Evolutionary conservation across 2,329 filamentous ascomycete species (phyloP).

Genomic region (Diplodia scrobiculata): DNA sequence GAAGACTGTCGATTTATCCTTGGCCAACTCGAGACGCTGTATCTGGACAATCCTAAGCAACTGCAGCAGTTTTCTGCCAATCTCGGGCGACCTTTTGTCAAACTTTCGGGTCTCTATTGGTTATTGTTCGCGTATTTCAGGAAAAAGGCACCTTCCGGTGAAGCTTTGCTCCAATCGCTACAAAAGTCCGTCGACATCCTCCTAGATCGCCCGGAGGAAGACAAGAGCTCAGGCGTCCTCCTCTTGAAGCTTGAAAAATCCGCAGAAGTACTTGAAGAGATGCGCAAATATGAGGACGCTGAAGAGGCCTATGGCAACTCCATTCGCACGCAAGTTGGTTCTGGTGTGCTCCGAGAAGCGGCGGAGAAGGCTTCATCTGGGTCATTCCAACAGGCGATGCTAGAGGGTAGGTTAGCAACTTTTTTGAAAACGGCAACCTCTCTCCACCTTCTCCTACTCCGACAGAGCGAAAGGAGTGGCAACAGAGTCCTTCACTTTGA

Average conservation of each 20-base stretch:
- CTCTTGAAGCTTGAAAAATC: slow-evolving; percentile 67
- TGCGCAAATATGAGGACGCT: slow-evolving; percentile 60
- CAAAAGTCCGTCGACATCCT: slow-evolving; percentile 66
- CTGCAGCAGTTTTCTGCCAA: slow-evolving; percentile 29
- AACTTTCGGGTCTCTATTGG: slow-evolving; percentile 72
- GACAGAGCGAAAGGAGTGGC: slow-evolving; percentile 51
- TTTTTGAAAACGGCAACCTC: slow-evolving; percentile 63
- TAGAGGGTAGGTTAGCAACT: slow-evolving; percentile 53
- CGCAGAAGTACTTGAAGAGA: slow-evolving; percentile 61
- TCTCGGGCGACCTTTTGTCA: slow-evolving; percentile 52
- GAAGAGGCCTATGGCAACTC: slow-evolving; percentile 62
- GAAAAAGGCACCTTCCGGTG: slow-evolving; percentile 47
- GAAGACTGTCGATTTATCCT: slow-evolving; percentile 41
- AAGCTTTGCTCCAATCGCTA: slow-evolving; percentile 58
- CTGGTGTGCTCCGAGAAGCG: slow-evolving; percentile 60
- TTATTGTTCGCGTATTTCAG: slow-evolving; percentile 61
- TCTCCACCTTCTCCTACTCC: slow-evolving; percentile 58
- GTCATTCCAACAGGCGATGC: slow-evolving; percentile 58
- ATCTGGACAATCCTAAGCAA: slow-evolving; percentile 19
- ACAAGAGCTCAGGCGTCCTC: slow-evolving; percentile 63
- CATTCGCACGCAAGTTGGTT: slow-evolving; percentile 62
- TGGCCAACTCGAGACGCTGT: slow-evolving; percentile 35
- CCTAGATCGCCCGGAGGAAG: slow-evolving; percentile 55
- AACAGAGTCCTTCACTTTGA: slow-evolving; percentile 52
- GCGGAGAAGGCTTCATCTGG: slow-evolving; percentile 53